Conservation (phyloP, 306 rosid genomes). For the Myrica gale region DNA sequence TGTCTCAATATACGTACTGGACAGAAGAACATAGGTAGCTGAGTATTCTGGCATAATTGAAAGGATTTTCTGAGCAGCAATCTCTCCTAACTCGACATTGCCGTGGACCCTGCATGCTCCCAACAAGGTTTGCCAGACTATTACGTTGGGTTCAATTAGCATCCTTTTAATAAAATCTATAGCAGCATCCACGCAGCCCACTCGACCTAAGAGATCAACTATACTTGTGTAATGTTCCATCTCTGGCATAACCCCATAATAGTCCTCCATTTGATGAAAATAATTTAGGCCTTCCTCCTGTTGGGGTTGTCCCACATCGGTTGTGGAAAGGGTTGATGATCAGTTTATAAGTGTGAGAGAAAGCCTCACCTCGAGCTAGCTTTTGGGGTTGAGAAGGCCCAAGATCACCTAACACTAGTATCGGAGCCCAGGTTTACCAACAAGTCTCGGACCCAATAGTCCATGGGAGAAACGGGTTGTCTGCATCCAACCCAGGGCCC, state of each 20-base stretch:
- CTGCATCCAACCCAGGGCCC: too few relatives aligned
- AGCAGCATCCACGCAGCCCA: slow-evolving; percentile 54
- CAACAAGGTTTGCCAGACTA: slow-evolving; percentile 77
- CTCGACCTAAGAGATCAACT: slow-evolving; percentile 71
- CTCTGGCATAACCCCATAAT: slow-evolving; percentile 49
- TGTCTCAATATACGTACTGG: slow-evolving; percentile 56
- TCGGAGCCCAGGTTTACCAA: too few relatives aligned
- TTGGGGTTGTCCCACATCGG: too few relatives aligned
- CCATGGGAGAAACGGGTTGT: too few relatives aligned
- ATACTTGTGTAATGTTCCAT: slow-evolving; percentile 75
- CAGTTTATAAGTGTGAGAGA: too few relatives aligned
- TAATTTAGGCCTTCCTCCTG: slow-evolving; percentile 60
- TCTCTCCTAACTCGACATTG: slow-evolving; percentile 54
- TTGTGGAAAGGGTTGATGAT: too few relatives aligned
- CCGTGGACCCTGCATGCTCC: slow-evolving; percentile 79
- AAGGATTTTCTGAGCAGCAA: slow-evolving; percentile 61
- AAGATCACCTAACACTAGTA: too few relatives aligned
- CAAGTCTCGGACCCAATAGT: too few relatives aligned
- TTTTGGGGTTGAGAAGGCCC: too few relatives aligned
- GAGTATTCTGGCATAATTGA: slow-evolving; percentile 51
- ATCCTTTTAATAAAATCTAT: slow-evolving; percentile 55
- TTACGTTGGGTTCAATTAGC: slow-evolving; percentile 58
- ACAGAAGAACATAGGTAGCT: slow-evolving; percentile 63
- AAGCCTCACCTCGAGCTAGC: too few relatives aligned
- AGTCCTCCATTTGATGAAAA: slow-evolving; percentile 52